Base-by-base conservation (phyloP, 331 rosid genomes). In the Pyracantha coccinea region DNA sequence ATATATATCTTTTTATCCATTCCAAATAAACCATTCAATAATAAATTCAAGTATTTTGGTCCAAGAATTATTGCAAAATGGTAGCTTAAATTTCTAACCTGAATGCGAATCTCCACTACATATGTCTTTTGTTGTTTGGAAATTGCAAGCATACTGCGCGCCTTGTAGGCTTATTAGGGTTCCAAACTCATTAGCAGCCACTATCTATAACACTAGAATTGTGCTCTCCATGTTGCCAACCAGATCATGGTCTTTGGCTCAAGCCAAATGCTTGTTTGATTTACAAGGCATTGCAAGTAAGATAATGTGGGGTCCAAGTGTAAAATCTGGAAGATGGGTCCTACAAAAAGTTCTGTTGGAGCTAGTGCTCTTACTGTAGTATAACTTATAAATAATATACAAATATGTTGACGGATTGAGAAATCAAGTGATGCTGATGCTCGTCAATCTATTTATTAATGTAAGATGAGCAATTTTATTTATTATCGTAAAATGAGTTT, bases 211-310 rank as follows among this genome's bases (percentile, higher is more conserved):
- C 79, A 71, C 47, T 53, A 69, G 44, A 78, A 78, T 81, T 77
- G 6, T 86, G 91, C 80, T 75, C 73, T 83, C 93, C 83, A 77
- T 74, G 53, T 83, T 77, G 81, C 91, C 91, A 89, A 81, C 96
- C 61, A 24, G 79, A 89, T 89, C 76, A 87, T 84, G 52, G 24
- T 74, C 77, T 69, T 67, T 76, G 44, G 61, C 54, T 68, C 80
- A 81, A 55, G 44, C 38, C 69, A 45, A 77, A 32, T 76, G 68
- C 75, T 71, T 83, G 78, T 70, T 84, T 60, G 77, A 67, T 77
- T 44, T 52, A 78, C 69, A 82, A 72, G 78, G 84, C 77, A 70
- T 74, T 77, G 15, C 72, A 64, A 67, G 44, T 60, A 76, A 71
- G 83, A 87, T 86, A 81, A 76, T 78, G 89, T 82, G 85, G 90